These are phyloP conservation scores for Lavandula angustifolia DNA, from an alignment of 257 asterid species.

Conservation along the genomic window DNA sequence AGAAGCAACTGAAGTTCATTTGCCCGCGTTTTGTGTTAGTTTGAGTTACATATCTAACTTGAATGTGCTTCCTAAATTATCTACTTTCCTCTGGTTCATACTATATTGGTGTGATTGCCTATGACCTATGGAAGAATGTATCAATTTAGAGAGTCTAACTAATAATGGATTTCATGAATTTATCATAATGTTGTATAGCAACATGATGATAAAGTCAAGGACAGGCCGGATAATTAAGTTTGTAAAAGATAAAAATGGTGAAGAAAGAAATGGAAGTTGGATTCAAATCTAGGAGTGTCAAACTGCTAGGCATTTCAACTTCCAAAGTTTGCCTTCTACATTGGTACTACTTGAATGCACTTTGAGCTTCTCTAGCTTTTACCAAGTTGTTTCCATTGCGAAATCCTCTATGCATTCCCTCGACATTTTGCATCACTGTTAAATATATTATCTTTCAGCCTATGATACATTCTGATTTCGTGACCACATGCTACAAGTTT, in stretches of 20 bases:
- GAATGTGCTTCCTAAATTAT: background rate
- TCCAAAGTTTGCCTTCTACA: too few species aligned
- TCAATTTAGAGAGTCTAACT: background rate
- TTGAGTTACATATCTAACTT: slow-evolving; percentile 11
- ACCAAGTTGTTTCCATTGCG: background rate
- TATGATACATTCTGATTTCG: background rate
- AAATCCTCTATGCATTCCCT: background rate
- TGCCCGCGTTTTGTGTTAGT: background rate
- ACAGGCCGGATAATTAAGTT: background rate
- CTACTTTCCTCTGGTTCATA: background rate
- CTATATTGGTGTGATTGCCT: background rate
- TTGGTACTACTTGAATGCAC: too few species aligned
- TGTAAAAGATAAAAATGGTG: background rate
- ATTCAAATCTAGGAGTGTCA: background rate
- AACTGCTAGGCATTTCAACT: too few species aligned
- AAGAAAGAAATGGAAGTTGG: background rate
- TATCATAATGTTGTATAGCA: background rate
- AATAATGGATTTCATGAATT: background rate
- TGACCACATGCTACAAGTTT: background rate
- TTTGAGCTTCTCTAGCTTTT: too few species aligned
- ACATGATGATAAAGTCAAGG: background rate
- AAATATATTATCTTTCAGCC: background rate
- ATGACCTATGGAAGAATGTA: background rate
- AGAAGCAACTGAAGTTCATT: slow-evolving; percentile 9
- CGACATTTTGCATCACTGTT: background rate